phyloP scores from a whole-genome alignment of 441 rosid species.

The Sinapis alba region DNA sequence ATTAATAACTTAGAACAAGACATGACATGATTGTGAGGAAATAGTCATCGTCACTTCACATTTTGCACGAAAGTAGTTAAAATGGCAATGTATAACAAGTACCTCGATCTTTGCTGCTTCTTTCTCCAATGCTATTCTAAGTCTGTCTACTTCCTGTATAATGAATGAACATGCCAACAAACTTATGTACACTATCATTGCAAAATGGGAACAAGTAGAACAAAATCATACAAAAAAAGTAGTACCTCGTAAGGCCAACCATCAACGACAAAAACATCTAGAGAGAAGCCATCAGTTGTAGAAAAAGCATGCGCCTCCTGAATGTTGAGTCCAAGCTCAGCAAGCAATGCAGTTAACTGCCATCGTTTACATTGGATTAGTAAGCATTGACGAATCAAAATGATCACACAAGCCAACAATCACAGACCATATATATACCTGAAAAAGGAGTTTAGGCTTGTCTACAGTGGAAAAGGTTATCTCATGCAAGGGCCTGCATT shows the following conservation, averaged over 20 bases:
- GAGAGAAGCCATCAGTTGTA: slow-evolving; percentile 67
- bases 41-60: slow-evolving; percentile 1
- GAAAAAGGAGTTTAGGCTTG: slow-evolving; percentile 78
- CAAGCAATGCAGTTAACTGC: slow-evolving; percentile 69
- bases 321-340: slow-evolving; percentile 76
- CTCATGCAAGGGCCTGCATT: slow-evolving; percentile 73
- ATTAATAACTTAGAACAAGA: slow-evolving; percentile 3
- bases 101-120: slow-evolving; percentile 73
- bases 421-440: slow-evolving; percentile 44
- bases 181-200: neutral
- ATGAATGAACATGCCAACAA: slow-evolving; percentile 16
- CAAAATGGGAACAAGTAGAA: neutral
- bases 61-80: neutral
- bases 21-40: slow-evolving; percentile 6
- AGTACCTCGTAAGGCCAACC: slow-evolving; percentile 81
- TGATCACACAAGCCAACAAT: slow-evolving; percentile 7
- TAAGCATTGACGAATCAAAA: slow-evolving; percentile 22
- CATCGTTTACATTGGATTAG: slow-evolving; percentile 39
- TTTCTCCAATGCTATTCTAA: slow-evolving; percentile 58
- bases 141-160: slow-evolving; percentile 62
- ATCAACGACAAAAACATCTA: slow-evolving; percentile 81
- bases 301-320: slow-evolving; percentile 83
- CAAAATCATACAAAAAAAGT: neutral
- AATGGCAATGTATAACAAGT: slow-evolving; percentile 9
- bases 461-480: slow-evolving; percentile 68